Conservation (phyloP, 2,329 filamentous ascomycete genomes). For the Zymoseptoria tritici region DNA sequence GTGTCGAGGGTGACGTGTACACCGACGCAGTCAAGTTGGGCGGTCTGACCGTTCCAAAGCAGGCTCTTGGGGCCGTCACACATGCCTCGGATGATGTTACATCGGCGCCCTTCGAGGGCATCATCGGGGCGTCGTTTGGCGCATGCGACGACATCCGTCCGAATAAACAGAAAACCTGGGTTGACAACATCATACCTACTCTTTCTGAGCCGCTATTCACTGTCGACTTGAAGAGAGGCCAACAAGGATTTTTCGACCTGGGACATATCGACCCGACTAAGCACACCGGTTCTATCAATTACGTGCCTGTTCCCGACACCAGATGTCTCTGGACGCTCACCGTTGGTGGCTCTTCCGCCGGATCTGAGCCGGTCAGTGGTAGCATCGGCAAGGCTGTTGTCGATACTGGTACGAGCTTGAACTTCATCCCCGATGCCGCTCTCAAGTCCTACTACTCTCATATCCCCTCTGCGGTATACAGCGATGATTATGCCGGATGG, state of each 20-base stretch:
- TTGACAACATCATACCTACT: constrained; percentile 57
- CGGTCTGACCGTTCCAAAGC: not conserved
- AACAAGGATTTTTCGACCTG: constrained; percentile 62
- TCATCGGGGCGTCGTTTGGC: not conserved
- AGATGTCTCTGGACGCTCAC: constrained; percentile 64
- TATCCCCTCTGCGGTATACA: constrained; percentile 33
- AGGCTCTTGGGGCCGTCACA: not conserved
- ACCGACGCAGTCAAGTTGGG: not conserved
- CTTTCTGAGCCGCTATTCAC: constrained; percentile 64
- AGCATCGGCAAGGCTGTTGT: constrained; percentile 34
- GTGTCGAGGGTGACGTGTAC: not conserved
- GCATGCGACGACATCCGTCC: not conserved
- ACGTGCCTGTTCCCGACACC: constrained; percentile 54
- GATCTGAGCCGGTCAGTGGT: constrained; percentile 43
- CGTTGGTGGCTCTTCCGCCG: constrained; percentile 36
- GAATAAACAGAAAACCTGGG: constrained; percentile 58
- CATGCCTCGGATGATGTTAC: not conserved
- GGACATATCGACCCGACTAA: constrained; percentile 59
- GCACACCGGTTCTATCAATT: constrained; percentile 56
- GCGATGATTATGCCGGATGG: constrained; percentile 35
- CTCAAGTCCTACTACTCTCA: constrained; percentile 36
- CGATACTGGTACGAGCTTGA: constrained; percentile 54
- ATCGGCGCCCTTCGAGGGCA: not conserved
- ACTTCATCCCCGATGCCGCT: constrained; percentile 49
- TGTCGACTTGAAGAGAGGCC: constrained; percentile 54